These are phyloP conservation scores for Psilocybe cubensis DNA, from an alignment of 768 basidiomycete species.

Conservation along the genomic window DNA sequence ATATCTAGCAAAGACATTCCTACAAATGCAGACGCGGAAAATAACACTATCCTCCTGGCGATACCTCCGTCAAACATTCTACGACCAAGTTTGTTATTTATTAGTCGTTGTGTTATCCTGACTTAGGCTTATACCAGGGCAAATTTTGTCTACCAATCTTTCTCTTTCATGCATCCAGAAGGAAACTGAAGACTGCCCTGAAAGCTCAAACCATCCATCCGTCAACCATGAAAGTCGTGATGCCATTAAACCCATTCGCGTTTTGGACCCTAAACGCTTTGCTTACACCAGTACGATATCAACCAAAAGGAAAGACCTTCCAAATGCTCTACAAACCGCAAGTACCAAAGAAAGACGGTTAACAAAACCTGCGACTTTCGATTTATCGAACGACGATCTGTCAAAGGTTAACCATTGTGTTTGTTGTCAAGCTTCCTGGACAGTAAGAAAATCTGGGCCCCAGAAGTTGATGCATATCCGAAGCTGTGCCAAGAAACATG, in stretches of 20 bases:
- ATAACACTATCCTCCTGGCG: neutral
- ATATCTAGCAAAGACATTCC: neutral
- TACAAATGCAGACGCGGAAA: neutral
- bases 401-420: conserved; percentile 58
- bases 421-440: conserved; percentile 70
- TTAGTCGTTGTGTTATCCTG: neutral
- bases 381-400: conserved; percentile 52
- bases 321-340: neutral
- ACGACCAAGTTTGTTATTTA: neutral
- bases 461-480: conserved; percentile 73
- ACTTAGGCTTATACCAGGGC: neutral
- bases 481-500: conserved; percentile 66
- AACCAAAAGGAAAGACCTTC: neutral
- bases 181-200: too few relatives aligned
- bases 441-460: conserved; percentile 59
- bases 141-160: neutral
- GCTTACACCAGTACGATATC: conserved; percentile 6
- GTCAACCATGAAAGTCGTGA: neutral
- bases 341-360: neutral
- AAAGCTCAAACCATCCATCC: neutral
- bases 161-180: too few relatives aligned
- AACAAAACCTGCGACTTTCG: conserved; percentile 21
- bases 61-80: neutral
- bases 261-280: conserved; percentile 13
- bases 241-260: neutral